Evolutionary conservation across 768 basidiomycete species (phyloP).

Genomic region (Tylopilus sp.): DNA sequence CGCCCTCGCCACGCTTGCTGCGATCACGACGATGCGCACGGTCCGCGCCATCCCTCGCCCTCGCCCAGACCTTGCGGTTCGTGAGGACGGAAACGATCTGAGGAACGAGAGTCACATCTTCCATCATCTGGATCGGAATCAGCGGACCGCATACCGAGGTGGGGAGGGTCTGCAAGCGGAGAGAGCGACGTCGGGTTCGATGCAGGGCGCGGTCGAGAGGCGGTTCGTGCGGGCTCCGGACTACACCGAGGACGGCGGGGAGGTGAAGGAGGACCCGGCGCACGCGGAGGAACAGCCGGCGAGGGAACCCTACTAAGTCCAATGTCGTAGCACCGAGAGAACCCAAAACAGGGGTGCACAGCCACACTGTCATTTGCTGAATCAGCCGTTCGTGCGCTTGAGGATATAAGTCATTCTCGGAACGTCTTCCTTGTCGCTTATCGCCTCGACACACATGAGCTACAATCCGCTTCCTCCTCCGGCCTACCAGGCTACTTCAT

Average conservation of each 20-base stretch:
- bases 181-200: not conserved
- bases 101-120: constrained; percentile 22
- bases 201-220: constrained; percentile 2
- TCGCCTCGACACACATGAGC: constrained; percentile 48
- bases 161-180: constrained; percentile 3
- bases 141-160: constrained; percentile 17
- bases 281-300: too few species aligned
- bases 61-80: constrained; percentile 21
- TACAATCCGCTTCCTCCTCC: constrained; percentile 61
- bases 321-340: too few species aligned
- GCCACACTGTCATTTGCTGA: constrained; percentile 22
- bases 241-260: constrained; percentile 21
- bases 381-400: constrained; percentile 17
- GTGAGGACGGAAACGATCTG: constrained; percentile 14
- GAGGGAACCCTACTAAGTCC: too few species aligned
- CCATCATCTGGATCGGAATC: constrained; percentile 32
- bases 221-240: constrained; percentile 26
- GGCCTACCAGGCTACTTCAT: constrained; percentile 45
- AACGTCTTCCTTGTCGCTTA: constrained; percentile 15
- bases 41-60: constrained; percentile 25
- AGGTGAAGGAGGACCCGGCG: too few species aligned
- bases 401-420: constrained; percentile 10
- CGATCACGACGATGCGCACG: constrained; percentile 21
- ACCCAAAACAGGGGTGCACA: constrained; percentile 13
- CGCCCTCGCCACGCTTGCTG: constrained; percentile 16